Evolutionary conservation across 2,329 filamentous ascomycete genomes (phyloP).

Genomic region (Fusarium veterinarium): DNA sequence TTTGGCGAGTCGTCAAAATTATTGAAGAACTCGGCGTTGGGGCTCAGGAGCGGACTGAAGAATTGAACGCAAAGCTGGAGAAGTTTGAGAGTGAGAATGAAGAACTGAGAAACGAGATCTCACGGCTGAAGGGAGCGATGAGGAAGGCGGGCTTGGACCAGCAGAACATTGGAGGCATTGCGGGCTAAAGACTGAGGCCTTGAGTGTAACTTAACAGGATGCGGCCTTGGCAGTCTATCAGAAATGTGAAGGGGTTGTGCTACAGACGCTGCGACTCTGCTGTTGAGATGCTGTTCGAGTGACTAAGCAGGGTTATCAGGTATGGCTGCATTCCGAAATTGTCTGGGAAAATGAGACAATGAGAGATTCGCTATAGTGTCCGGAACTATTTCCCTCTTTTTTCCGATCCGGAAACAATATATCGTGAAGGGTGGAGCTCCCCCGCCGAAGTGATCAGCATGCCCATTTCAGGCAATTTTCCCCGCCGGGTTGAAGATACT

Average conservation of each 20-base stretch:
- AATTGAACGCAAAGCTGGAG: neutral
- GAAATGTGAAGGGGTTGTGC: too few species aligned
- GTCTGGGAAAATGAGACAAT: neutral
- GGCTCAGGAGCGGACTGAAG: constrained; percentile 4
- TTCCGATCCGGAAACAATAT: fast-evolving
- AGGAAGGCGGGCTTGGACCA: neutral
- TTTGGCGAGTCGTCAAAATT: constrained; percentile 19
- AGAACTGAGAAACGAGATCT: neutral
- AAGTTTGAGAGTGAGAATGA: neutral
- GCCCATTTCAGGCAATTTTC: neutral
- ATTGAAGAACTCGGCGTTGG: constrained; percentile 15
- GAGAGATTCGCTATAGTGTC: fast-evolving
- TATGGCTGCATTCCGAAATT: neutral
- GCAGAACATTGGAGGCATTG: fast-evolving
- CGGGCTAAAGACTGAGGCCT: neutral
- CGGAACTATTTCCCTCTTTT: neutral
- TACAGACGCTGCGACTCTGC: neutral
- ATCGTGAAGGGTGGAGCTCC: fast-evolving
- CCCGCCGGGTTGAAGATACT: neutral
- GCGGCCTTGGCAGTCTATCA: neutral
- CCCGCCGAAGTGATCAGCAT: neutral
- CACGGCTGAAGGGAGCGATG: neutral
- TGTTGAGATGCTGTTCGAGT: fast-evolving
- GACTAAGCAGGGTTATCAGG: fast-evolving
- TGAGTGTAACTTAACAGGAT: fast-evolving